A percentile compares a stretch with the other conserved stretches of the same genome.
phyloP scores from a whole-genome alignment of 257 asterid species.

The Gardenia jasminoides region DNA sequence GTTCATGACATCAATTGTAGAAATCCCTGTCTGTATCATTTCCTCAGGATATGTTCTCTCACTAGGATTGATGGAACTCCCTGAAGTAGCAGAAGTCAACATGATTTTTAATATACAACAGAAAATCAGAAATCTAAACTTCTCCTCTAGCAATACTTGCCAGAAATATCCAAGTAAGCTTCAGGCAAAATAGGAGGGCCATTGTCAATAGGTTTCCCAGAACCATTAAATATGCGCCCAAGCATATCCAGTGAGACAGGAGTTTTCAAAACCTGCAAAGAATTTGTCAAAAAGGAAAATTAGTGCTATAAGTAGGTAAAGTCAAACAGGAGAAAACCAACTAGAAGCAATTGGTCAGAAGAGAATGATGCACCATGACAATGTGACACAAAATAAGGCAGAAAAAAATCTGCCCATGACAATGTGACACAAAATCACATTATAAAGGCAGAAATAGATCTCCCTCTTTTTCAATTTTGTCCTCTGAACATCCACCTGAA shows the following conservation, averaged over 20 bases:
- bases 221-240: conserved; percentile 55
- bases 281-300: background rate
- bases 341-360: background rate
- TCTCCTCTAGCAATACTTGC: conserved; percentile 40
- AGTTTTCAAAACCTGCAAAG: conserved; percentile 44
- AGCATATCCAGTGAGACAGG: conserved; percentile 59
- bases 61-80: conserved; percentile 98
- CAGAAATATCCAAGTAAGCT: conserved; percentile 98
- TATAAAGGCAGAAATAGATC: background rate
- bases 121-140: background rate
- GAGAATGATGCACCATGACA: background rate
- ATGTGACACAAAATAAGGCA: background rate
- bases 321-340: background rate
- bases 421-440: background rate
- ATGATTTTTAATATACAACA: conserved; percentile 2
- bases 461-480: background rate
- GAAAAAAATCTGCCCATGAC: background rate
- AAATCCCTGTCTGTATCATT: conserved; percentile 98
- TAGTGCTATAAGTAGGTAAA: background rate
- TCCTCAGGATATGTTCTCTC: conserved; percentile 99
- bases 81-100: conserved; percentile 37
- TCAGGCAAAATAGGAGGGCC: conserved; percentile 99
- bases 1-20: conserved; percentile 98
- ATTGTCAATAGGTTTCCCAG: conserved; percentile 89
- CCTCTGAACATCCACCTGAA: background rate